Percentiles rank a stretch among this genome's conserved stretches.
phyloP scores from a whole-genome alignment of 2,329 filamentous ascomycete genomes.

The Neofusicoccum parvum region DNA sequence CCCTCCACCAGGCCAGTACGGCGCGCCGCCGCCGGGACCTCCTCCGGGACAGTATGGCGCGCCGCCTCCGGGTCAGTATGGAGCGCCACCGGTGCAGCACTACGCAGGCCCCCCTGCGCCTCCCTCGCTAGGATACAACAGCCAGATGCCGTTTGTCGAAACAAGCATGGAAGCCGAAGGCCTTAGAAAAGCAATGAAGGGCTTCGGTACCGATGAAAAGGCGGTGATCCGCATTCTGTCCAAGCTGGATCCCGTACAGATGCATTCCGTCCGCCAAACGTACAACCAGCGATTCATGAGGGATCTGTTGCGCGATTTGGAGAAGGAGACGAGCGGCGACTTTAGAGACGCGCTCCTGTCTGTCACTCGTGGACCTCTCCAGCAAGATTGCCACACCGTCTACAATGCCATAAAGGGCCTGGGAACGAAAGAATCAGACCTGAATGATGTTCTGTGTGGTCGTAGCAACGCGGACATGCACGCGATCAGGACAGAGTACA shows the following conservation, averaged over 20 bases:
- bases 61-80: conserved; percentile 31
- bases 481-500: conserved; percentile 81
- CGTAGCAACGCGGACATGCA: conserved; percentile 85
- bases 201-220: conserved; percentile 86
- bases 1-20: conserved; percentile 36
- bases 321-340: conserved; percentile 74
- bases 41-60: conserved; percentile 30
- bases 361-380: conserved; percentile 75
- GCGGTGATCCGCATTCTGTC: conserved; percentile 70
- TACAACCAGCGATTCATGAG: conserved; percentile 68
- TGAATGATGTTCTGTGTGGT: conserved; percentile 84
- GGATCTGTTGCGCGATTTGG: conserved; percentile 73
- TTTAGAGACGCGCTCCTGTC: conserved; percentile 75
- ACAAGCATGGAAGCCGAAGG: conserved; percentile 68
- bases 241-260: conserved; percentile 75
- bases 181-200: conserved; percentile 85
- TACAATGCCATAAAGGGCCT: conserved; percentile 73
- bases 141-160: conserved; percentile 66
- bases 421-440: conserved; percentile 81
- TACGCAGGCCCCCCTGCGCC: conserved; percentile 52
- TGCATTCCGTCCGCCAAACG: conserved; percentile 60
- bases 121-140: conserved; percentile 74
- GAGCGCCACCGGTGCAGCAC: conserved; percentile 42
- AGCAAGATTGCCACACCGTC: conserved; percentile 72
- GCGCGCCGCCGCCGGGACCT: conserved; percentile 34